Conservation (phyloP, 106 monocot genomes). For the Gastrodia elata region DNA sequence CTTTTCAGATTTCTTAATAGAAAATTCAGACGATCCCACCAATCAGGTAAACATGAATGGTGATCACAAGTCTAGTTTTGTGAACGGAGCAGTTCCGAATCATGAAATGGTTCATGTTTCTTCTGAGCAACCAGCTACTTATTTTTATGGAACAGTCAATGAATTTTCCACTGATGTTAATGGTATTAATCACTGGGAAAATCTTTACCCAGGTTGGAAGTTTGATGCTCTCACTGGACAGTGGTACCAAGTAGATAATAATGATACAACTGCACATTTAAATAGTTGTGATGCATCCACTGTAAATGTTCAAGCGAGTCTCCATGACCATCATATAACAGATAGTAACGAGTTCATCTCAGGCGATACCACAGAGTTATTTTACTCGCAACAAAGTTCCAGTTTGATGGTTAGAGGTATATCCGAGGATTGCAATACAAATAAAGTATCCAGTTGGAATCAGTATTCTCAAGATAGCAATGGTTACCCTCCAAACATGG, state of each 20-base stretch:
- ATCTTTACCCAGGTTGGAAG: conserved; percentile 89
- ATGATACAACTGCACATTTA: conserved; percentile 13
- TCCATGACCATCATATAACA: neutral
- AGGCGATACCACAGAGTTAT: conserved; percentile 16
- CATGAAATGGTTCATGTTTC: neutral
- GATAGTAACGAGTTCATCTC: conserved; percentile 4
- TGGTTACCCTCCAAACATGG: conserved; percentile 81
- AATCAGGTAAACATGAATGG: neutral
- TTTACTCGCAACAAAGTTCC: conserved; percentile 39
- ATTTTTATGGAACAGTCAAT: conserved; percentile 5
- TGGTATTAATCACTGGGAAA: conserved; percentile 42
- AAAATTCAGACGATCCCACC: conserved; percentile 14
- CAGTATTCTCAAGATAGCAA: conserved; percentile 21
- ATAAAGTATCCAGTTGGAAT: conserved; percentile 22
- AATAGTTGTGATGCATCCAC: conserved; percentile 15
- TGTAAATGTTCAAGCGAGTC: conserved; percentile 7
- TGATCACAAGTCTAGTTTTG: neutral
- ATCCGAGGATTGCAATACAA: conserved; percentile 22
- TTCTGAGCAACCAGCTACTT: neutral
- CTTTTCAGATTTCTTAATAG: conserved; percentile 37
- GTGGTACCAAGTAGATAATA: conserved; percentile 49
- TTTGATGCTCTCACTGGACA: conserved; percentile 48
- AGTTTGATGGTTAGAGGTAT: conserved; percentile 21
- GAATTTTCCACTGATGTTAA: neutral
- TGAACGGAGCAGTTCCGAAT: neutral